Evolutionary conservation across 306 rosid genomes (phyloP), one percentile per base, ranked within the genome.

Genomic region (Gynostemma pentaphyllum): DNA sequence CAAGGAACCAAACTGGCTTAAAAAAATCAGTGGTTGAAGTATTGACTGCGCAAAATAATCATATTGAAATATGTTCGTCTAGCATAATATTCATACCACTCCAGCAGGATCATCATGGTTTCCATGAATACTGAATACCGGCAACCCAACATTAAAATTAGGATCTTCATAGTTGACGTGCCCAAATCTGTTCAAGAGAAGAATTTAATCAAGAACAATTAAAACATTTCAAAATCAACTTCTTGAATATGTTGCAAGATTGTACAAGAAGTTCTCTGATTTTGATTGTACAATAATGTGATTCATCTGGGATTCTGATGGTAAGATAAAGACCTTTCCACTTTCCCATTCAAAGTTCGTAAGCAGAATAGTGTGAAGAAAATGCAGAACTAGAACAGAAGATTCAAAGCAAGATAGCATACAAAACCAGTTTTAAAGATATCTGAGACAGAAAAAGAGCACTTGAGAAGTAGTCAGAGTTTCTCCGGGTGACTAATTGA

Each of bases 81-180:
- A 64, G 36, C 18, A 60, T 10, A 67, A 50, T 42, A 72, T 42
- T 28, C 85, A 80, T 91, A 91, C 98, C 95, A 92, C 96, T 78
- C 98, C 98, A 37, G 96, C 98, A 12, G 98, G 98, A 78, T 92
- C 98, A 9, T 92, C 98, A 30, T 92, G 98, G 70, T 92, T 92
- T 71, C 98, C 98, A 72, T 92, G 98, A 79, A 92, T 92, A 44
- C 90, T 88, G 82, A 92, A 92, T 3, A 92, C 96, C 30, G 98
- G 98, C 80, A 92, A 79, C 49, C 98, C 98, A 67, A 92, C 90
- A 68, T 92, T 92, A 76, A 88, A 92, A 76, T 92, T 88, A 57
- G 98, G 96, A 70, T 92, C 98, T 78, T 92, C 98, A 64, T 88
- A 92, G 75, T 92, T 92, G 39, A 92, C 98, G 74, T 86, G 96